Conservation (phyloP, 768 basidiomycete genomes). For the Kwoniella heveanensis region DNA sequence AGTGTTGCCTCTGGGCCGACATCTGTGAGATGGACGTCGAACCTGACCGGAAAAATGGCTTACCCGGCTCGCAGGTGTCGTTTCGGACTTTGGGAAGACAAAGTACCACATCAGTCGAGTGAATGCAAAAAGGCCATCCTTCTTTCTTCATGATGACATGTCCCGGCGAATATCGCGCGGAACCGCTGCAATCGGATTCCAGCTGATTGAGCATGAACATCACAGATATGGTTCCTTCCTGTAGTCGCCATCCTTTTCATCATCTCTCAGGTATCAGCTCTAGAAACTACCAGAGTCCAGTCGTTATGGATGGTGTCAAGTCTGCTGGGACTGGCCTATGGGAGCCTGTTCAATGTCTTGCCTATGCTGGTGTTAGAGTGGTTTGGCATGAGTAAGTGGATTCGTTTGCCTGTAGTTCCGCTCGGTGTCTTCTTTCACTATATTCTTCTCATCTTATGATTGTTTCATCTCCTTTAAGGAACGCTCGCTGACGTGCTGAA, state of each 20-base stretch:
- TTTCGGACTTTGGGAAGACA: conserved; percentile 50
- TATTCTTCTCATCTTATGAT: no score
- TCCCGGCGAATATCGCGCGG: no score
- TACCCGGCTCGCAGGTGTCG: conserved; percentile 26
- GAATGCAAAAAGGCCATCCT: conserved; percentile 17
- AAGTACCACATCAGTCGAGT: conserved; percentile 45
- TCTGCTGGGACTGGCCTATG: conserved; percentile 69
- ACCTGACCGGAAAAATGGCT: no score
- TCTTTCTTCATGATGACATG: no score
- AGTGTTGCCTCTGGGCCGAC: conserved; percentile 12
- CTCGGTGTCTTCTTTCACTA: background rate
- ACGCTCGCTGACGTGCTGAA: no score
- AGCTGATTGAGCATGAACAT: background rate
- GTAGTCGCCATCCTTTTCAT: conserved; percentile 71
- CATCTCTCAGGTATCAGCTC: conserved; percentile 68
- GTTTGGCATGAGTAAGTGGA: conserved; percentile 79
- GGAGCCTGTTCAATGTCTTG: conserved; percentile 70
- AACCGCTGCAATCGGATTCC: no score
- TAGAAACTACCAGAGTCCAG: conserved; percentile 63
- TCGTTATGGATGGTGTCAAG: conserved; percentile 68
- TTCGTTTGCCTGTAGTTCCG: background rate
- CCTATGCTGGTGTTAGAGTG: conserved; percentile 82
- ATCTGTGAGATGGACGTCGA: no score
- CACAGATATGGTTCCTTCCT: conserved; percentile 55
- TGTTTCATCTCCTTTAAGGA: no score